Evolutionary conservation across 441 rosid genomes (phyloP), one percentile per base, ranked within the genome.

Genomic region (Manihot esculenta): DNA sequence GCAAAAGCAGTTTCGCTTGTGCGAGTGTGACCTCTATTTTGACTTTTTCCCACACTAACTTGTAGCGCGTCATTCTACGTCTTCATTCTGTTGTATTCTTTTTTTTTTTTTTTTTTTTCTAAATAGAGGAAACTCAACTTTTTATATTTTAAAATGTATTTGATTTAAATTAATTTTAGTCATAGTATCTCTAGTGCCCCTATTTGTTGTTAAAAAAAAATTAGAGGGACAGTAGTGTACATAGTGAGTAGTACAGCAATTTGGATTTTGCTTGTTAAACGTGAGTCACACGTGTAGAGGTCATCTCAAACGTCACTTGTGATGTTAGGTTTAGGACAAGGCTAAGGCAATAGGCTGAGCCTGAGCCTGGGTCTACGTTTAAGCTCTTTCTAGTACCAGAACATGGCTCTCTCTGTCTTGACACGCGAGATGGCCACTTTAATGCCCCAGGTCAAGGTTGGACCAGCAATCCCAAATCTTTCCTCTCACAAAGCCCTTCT

Each of bases 21-120:
- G 80, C 82, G 81, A 78, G 81, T 41, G 66, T 62, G 74, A 64
- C 79, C 81, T 70, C 78, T 64, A 72, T 35, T 78, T 78, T 74
- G 76, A 76, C 81, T 67, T 76, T 70, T 78, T 72, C 86, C 5
- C 61, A 4, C n/a, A 20, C 27, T 35, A 35, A 10, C 49, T 13
- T 33, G 15, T 50, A 50, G 9, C 8, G 18, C n/a, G 20, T 50
- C 20, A 50, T 15, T 48, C 53, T 2, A 48, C 7, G 48, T 10
- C n/a, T 23, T 20, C 15, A 54, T 0, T 14, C 23, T 51, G 9
- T 20, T 23, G 1, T 51, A 6, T 54, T 54, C 11, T 54, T 27
- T 0, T 54, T 54, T 54, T 2, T 54, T 30, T n/a, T n/a, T n/a
- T n/a, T n/a, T n/a, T n/a, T n/a, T n/a, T n/a, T n/a, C n/a, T n/a